Evolutionary conservation across 192 early-diverging fungal genomes (phyloP).

Genomic region (Coemansia sp.): DNA sequence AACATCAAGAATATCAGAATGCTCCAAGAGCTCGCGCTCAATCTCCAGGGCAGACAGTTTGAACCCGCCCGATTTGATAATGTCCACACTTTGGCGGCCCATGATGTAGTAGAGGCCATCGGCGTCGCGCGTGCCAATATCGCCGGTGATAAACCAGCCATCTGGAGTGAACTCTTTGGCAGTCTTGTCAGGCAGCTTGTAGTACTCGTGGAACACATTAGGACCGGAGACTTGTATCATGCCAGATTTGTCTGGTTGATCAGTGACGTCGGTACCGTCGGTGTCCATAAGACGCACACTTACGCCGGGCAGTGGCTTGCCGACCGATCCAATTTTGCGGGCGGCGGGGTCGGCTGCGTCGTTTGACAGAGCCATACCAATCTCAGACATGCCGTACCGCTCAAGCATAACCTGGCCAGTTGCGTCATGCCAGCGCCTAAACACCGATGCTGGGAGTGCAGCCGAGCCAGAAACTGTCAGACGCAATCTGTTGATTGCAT

Average conservation of each 20-base stretch:
- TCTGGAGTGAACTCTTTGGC: constrained; percentile 67
- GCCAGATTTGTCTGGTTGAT: constrained; percentile 55
- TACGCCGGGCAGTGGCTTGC: constrained; percentile 72
- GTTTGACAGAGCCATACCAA: constrained; percentile 85
- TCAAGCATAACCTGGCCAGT: constrained; percentile 77
- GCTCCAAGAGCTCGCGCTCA: constrained; percentile 73
- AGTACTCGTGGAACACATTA: constrained; percentile 80
- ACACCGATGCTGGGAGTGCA: constrained; percentile 70
- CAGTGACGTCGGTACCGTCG: constrained; percentile 56
- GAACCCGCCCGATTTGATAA: constrained; percentile 88
- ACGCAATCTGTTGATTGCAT: constrained; percentile 64
- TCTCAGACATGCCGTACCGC: constrained; percentile 88
- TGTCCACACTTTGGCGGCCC: constrained; percentile 79
- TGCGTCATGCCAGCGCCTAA: constrained; percentile 67
- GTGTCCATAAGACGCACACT: constrained; percentile 57
- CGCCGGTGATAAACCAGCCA: constrained; percentile 83
- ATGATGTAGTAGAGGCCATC: constrained; percentile 70
- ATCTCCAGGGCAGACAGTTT: constrained; percentile 84
- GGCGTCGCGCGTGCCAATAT: constrained; percentile 62
- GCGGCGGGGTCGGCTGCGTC: constrained; percentile 29
- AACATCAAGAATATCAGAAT: constrained; percentile 63
- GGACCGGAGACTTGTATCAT: constrained; percentile 74
- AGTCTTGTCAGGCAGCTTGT: constrained; percentile 68
- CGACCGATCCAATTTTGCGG: constrained; percentile 62
- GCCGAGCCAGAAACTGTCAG: constrained; percentile 80